phyloP scores from a whole-genome alignment of 139 green algal species.

The Chlamydomonas incerta region DNA sequence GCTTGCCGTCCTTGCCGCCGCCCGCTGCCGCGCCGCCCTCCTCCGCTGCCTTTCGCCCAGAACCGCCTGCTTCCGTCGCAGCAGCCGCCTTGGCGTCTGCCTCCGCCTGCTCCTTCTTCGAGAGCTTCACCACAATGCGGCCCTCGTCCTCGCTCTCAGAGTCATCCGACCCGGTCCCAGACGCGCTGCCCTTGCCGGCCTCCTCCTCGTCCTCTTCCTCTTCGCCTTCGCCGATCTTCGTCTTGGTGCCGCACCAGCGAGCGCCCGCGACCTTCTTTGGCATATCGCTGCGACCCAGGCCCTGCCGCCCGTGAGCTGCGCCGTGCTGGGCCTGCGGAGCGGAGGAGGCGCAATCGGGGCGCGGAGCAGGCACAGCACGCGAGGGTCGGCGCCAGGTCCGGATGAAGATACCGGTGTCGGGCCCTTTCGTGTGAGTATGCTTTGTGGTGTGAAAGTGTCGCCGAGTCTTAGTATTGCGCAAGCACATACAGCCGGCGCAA shows the following conservation, averaged over 20 bases:
- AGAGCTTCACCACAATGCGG: slow-evolving; percentile 47
- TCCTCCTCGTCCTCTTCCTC: slow-evolving; percentile 53
- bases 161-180: neutral
- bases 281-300: slow-evolving; percentile 75
- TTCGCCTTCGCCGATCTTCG: slow-evolving; percentile 59
- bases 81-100: slow-evolving; percentile 14
- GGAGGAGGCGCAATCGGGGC: neutral
- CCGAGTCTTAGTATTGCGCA: slow-evolving; percentile 6
- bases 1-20: slow-evolving; percentile 14
- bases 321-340: slow-evolving; percentile 62
- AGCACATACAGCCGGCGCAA: slow-evolving; percentile 6
- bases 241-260: slow-evolving; percentile 85
- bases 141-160: slow-evolving; percentile 34
- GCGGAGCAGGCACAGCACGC: too few relatives aligned
- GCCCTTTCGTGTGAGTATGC: neutral
- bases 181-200: neutral
- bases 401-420: too few relatives aligned
- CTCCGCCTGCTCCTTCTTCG: slow-evolving; percentile 36
- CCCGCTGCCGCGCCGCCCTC: neutral
- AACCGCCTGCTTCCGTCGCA: neutral
- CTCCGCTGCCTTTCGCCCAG: neutral
- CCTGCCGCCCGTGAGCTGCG: slow-evolving; percentile 76
- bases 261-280: slow-evolving; percentile 88
- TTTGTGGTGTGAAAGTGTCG: neutral
- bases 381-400: too few relatives aligned